Base-by-base conservation (phyloP, 1,139 yeast species). In the Sugiyamaella xylanicola region DNA sequence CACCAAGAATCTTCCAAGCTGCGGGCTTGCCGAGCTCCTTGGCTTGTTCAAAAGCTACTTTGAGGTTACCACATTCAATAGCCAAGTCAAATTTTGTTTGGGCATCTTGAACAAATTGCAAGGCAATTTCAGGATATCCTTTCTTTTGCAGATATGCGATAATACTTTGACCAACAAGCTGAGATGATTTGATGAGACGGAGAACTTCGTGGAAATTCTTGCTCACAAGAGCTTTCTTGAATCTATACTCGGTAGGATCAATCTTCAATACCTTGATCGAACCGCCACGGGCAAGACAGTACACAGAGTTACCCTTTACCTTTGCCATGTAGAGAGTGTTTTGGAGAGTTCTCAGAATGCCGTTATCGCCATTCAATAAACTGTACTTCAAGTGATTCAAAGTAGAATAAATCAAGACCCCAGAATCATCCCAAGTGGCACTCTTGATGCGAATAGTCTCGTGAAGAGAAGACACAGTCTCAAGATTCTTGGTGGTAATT, bases 371-470 rank as follows among this genome's bases (percentile, higher is more conserved):
- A 68, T 92, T 93, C 69, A 92, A 79, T 67, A 95, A 78, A 50
- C 95, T 86, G 74, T 93, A 95, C 75, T 93, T 93, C 74, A 95
- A 87, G 71, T 95, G 99, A 74, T 93, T 93, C 70, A 95, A 80
- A 20, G 99, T 95, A 22, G 97, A 87, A 73, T 92, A 95, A 64
- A 95, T 80, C 70, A 95, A 80, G 40, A 95, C 96, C 48, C 95
- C 95, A 48, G 89, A 79, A 65, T 91, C 97, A 71, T 93, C 99
- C 98, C 98, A 95, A 11, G 96, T 91, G 49, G 97, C 98, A 75
- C 96, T 86, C 77, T 95, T 95, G 68, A 95, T 90, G 72, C 99
- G 82, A 64, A 95, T 93, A 3, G 99, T 93, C 75, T 95, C 99
- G 70, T 92, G 98, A 82, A 92, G 81, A 3, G 96, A 85, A 53